Evolutionary conservation across 306 rosid species (phyloP).

Genomic region (Hippophae tibetana): DNA sequence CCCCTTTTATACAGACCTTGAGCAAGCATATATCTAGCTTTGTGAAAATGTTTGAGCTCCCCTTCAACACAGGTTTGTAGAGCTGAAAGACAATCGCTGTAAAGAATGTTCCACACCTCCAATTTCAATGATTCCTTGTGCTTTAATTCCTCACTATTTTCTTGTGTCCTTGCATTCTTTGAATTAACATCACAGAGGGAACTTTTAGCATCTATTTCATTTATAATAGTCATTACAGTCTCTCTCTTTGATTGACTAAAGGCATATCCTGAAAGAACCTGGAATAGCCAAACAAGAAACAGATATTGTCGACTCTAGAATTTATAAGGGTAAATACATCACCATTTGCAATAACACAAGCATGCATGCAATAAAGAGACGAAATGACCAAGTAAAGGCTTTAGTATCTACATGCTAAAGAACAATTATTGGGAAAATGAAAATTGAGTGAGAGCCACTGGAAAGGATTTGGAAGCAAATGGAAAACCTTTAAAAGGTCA

Average conservation of each 20-base stretch:
- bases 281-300: slow-evolving; percentile 15
- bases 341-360: neutral
- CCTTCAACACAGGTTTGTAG: slow-evolving; percentile 96
- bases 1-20: slow-evolving; percentile 76
- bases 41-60: slow-evolving; percentile 93
- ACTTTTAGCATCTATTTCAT: slow-evolving; percentile 29
- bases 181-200: slow-evolving; percentile 15
- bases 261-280: slow-evolving; percentile 72
- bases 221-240: slow-evolving; percentile 39
- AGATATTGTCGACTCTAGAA: neutral
- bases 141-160: slow-evolving; percentile 36
- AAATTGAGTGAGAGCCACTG: slow-evolving; percentile 9
- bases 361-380: neutral
- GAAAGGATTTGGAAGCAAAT: slow-evolving; percentile 12
- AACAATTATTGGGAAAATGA: slow-evolving; percentile 9
- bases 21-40: slow-evolving; percentile 96
- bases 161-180: slow-evolving; percentile 29
- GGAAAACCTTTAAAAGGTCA: slow-evolving; percentile 63
- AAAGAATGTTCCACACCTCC: slow-evolving; percentile 75
- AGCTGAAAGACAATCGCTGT: slow-evolving; percentile 79
- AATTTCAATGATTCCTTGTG: slow-evolving; percentile 42
- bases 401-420: slow-evolving; percentile 13
- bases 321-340: no score
- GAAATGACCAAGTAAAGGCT: slow-evolving; percentile 8
- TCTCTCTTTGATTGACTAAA: slow-evolving; percentile 51